Evolutionary conservation across 306 rosid genomes (phyloP).

Genomic region (Biancaea sappan): DNA sequence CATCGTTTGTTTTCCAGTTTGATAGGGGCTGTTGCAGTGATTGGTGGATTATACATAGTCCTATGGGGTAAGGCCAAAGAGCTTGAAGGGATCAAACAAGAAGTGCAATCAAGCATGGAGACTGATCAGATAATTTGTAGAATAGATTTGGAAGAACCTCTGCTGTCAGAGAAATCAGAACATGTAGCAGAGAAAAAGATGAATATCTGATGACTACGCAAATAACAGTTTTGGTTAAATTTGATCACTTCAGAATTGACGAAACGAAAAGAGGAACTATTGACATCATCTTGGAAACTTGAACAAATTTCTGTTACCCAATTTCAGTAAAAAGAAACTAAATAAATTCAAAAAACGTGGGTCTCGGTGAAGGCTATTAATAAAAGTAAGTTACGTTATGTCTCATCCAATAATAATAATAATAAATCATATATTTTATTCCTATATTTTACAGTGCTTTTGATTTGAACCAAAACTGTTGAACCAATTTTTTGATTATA

Average conservation of each 20-base stretch:
- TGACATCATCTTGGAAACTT: conserved; percentile 15
- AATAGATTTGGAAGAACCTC: conserved; percentile 59
- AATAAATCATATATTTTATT: too few relatives aligned
- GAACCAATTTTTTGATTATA: too few relatives aligned
- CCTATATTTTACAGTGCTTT: too few relatives aligned
- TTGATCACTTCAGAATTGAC: conserved; percentile 10
- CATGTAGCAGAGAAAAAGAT: conserved; percentile 29
- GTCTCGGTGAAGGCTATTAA: neutral
- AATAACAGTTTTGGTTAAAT: conserved; percentile 22
- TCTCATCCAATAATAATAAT: too few relatives aligned
- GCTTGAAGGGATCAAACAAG: conserved; percentile 36
- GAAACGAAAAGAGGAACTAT: neutral
- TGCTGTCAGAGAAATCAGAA: conserved; percentile 40
- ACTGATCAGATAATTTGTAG: conserved; percentile 13
- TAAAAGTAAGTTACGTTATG: too few relatives aligned
- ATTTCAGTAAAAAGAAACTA: conserved; percentile 6
- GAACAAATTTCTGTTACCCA: conserved; percentile 24
- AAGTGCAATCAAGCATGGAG: conserved; percentile 26
- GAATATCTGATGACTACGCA: conserved; percentile 3
- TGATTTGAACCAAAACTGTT: too few relatives aligned
- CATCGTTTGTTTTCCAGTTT: too few relatives aligned
- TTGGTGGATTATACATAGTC: conserved; percentile 60
- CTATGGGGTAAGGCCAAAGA: conserved; percentile 79
- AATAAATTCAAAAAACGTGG: neutral
- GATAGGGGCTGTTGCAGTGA: conserved; percentile 61